Percentiles rank a stretch among this genome's conserved stretches.
Evolutionary conservation across 179 eudicot species (phyloP).

Genomic region (Spinacia oleracea): DNA sequence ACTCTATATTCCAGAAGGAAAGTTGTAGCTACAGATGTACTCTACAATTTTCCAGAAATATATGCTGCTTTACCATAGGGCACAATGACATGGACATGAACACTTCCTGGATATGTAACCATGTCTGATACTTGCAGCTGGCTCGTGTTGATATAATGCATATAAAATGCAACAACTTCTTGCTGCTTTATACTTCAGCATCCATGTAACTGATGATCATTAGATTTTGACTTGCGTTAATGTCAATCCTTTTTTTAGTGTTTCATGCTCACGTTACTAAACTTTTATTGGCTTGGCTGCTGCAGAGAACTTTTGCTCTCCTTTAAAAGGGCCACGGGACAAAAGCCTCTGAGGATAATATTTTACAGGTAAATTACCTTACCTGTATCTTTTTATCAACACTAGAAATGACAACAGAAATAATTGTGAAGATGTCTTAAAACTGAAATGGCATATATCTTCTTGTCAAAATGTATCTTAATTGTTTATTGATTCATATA

Average conservation of each 20-base stretch:
- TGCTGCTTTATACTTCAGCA: not conserved
- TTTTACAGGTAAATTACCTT: conserved; percentile 68
- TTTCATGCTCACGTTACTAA: not conserved
- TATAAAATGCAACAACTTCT: not conserved
- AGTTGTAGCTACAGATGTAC: not conserved
- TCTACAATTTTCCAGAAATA: too few species aligned
- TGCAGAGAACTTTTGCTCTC: conserved; percentile 84
- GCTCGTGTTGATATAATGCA: too few species aligned
- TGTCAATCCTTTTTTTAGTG: not conserved
- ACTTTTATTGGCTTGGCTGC: not conserved
- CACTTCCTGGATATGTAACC: not conserved
- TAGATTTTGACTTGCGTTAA: not conserved
- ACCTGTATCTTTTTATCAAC: not conserved
- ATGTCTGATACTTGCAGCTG: not conserved
- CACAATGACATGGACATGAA: not conserved
- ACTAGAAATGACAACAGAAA: not conserved
- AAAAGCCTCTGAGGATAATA: conserved; percentile 78
- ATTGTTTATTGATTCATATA: not conserved
- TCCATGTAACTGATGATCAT: not conserved
- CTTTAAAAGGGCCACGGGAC: conserved; percentile 88
- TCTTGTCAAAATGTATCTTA: not conserved
- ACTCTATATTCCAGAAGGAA: not conserved
- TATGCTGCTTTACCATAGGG: too few species aligned
- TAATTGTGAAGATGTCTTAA: not conserved
- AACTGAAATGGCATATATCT: not conserved